These are phyloP conservation scores for Plicaturopsis crispa DNA, from an alignment of 768 basidiomycete genomes.

Conservation along the genomic window DNA sequence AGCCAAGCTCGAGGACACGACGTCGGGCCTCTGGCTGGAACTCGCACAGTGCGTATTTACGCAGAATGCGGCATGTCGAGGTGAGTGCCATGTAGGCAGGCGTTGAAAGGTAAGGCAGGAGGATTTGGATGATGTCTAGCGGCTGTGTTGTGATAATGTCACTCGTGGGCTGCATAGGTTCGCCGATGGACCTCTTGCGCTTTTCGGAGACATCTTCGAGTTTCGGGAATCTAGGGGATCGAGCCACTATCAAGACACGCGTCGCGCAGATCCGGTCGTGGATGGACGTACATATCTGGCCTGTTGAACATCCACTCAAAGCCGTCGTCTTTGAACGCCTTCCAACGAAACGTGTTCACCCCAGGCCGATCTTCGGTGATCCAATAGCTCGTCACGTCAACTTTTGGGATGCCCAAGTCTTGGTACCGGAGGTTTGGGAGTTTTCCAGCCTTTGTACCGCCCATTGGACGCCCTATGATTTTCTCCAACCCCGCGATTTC, in stretches of 20 bases:
- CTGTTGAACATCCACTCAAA: conserved; percentile 13
- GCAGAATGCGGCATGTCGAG: conserved; percentile 19
- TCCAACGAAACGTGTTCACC: conserved; percentile 15
- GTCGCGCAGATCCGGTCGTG: no score
- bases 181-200: conserved; percentile 7
- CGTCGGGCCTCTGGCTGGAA: conserved; percentile 16
- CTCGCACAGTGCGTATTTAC: conserved; percentile 14
- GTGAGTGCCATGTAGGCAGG: conserved; percentile 13
- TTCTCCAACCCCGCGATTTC: conserved; percentile 12
- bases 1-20: conserved; percentile 15
- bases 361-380: background rate
- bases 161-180: conserved; percentile 7
- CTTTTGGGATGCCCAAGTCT: conserved; percentile 9
- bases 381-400: conserved; percentile 17
- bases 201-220: conserved; percentile 7
- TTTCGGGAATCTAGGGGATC: conserved; percentile 15
- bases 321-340: conserved; percentile 5
- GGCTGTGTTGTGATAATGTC: conserved; percentile 15
- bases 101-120: conserved; percentile 15
- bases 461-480: conserved; percentile 14
- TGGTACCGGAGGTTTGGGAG: conserved; percentile 15
- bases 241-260: background rate
- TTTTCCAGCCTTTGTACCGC: conserved; percentile 10
- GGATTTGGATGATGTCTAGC: conserved; percentile 14
- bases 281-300: conserved; percentile 14